Conservation (phyloP, 192 early-diverging fungal genomes). For the Gamsiella multidivaricata region DNA sequence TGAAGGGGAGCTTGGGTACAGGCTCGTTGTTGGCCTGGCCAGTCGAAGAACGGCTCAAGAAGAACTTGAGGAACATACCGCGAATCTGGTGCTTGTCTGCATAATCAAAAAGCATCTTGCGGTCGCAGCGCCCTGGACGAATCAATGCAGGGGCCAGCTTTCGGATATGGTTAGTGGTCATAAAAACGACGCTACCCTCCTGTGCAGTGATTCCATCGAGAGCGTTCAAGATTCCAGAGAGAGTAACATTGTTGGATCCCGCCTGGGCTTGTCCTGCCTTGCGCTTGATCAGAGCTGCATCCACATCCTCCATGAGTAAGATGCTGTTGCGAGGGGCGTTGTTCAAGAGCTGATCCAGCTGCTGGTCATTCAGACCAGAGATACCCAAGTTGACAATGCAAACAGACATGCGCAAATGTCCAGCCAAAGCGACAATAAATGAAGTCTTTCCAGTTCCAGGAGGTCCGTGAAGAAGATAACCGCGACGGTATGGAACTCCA, state of each 20-base stretch:
- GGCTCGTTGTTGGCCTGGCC: conserved; percentile 17
- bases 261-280: conserved; percentile 40
- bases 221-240: conserved; percentile 61
- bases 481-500: conserved; percentile 65
- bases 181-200: conserved; percentile 63
- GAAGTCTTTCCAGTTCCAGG: conserved; percentile 68
- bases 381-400: conserved; percentile 61
- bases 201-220: conserved; percentile 64
- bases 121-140: conserved; percentile 65
- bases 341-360: conserved; percentile 54
- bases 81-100: conserved; percentile 56
- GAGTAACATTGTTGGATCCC: conserved; percentile 46
- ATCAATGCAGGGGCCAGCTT: conserved; percentile 61
- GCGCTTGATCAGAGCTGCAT: conserved; percentile 38
- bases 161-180: conserved; percentile 63
- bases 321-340: conserved; percentile 59
- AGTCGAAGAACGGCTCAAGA: conserved; percentile 37
- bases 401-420: conserved; percentile 62
- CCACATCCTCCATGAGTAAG: conserved; percentile 68
- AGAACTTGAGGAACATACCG: conserved; percentile 58
- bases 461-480: conserved; percentile 64
- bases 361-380: conserved; percentile 56
- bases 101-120: conserved; percentile 62
- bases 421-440: conserved; percentile 63
- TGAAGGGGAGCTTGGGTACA: neutral